phyloP scores from a whole-genome alignment of 2,329 filamentous ascomycete genomes.

The Penicillium corylophilum region DNA sequence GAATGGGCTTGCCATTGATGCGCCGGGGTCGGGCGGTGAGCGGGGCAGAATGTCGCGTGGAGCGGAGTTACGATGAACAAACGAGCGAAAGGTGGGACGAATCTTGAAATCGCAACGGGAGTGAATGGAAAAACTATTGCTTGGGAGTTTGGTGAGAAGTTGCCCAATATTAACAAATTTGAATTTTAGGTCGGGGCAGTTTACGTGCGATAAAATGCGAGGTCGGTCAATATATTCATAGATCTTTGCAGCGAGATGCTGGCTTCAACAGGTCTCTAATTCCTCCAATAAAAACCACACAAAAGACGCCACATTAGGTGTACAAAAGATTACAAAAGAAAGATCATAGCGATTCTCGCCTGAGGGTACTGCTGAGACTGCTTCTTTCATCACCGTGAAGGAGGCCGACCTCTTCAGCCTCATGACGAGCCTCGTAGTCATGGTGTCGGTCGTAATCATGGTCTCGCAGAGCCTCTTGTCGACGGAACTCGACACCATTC shows the following conservation, averaged over 20 bases:
- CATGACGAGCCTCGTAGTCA: conserved; percentile 25
- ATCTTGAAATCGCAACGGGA: no score
- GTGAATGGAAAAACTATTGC: no score
- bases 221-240: not conserved
- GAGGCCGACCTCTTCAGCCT: conserved; percentile 39
- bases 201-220: not conserved
- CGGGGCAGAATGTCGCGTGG: conserved; percentile 3
- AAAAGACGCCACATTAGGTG: not conserved
- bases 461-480: conserved; percentile 31
- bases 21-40: conserved; percentile 21
- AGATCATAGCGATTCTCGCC: conserved; percentile 31
- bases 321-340: not conserved
- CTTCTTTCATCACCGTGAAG: conserved; percentile 35
- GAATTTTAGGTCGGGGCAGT: not conserved
- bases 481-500: conserved; percentile 66
- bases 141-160: no score
- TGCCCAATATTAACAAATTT: no score
- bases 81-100: not conserved
- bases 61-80: not conserved
- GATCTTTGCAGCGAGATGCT: not conserved
- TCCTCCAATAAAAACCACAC: conserved; percentile 3
- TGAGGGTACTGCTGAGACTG: conserved; percentile 33
- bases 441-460: conserved; percentile 28
- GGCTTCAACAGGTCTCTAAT: not conserved
- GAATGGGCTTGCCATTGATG: not conserved